Evolutionary conservation across 75 land plant species (phyloP), one percentile per base, ranked within the genome.

Genomic region (Cryptomeria japonica): DNA sequence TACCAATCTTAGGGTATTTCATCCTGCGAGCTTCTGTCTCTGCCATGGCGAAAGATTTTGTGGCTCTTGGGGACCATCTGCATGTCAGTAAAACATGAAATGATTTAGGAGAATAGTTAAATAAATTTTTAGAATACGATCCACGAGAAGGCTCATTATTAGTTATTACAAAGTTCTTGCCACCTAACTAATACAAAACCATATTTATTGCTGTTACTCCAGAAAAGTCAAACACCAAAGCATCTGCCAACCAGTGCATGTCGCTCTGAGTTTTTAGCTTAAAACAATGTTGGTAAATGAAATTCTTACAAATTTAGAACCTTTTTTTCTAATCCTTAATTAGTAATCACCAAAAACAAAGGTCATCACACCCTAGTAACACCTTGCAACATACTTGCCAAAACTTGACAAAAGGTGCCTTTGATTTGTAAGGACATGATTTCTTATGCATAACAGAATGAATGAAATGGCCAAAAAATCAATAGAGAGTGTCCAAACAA

Each of bases 11-110:
- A 10, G 96, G 93, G 72, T 95, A 96, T 89, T 93, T 97, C 51
- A 97, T 84, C 93, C 96, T 97, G 86, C 99, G 92, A 22, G 99
- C 98, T 78, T 97, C 99, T 90, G 96, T 73, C 87, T 93, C 95
- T n/a, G 87, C 95, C 99, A 96, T 93, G 42, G 93, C 87, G 87
- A 93, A 96, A 31, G 98, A 89, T 90, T 95, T 96, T 72, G 95
- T 94, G 25, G 96, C 94, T 87, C 99, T 93, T 13, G 96, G 91
- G 41, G 95, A 95, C 99, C 98, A 96, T 86, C 95, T 97, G 75
- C 79, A 37, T 14, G 4, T 87, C 80, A 37, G 11, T 51, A 68
- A 64, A 37, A 72, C 47, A 28, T 49, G 68, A 88, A 75, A 53
- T 10, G 37, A 75, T 75, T 72, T 13, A 13, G 77, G 77, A 75